Evolutionary conservation across 2,329 filamentous ascomycete genomes (phyloP).

Genomic region (Westerdykella aurantiaca): DNA sequence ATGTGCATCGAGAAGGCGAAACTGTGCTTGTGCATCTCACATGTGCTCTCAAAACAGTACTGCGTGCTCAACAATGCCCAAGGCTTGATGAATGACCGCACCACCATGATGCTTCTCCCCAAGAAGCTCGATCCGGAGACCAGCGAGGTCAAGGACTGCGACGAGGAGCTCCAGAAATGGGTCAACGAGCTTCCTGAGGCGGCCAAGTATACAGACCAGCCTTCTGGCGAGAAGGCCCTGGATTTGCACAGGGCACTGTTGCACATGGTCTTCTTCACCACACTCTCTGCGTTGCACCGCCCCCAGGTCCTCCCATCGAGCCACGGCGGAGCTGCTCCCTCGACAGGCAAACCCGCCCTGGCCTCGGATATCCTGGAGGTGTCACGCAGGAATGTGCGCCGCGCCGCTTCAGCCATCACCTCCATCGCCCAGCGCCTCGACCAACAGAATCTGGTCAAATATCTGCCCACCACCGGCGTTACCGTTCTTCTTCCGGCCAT

Average conservation of each 20-base stretch:
- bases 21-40: constrained; percentile 81
- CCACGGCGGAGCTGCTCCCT: constrained; percentile 41
- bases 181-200: constrained; percentile 62
- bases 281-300: constrained; percentile 81
- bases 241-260: constrained; percentile 75
- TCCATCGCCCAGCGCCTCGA: constrained; percentile 74
- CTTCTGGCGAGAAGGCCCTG: constrained; percentile 55
- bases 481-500: constrained; percentile 87
- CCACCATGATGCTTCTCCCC: constrained; percentile 82
- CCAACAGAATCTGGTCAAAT: constrained; percentile 65
- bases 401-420: constrained; percentile 80
- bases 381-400: constrained; percentile 74
- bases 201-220: constrained; percentile 62
- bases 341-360: constrained; percentile 23
- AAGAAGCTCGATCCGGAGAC: constrained; percentile 82
- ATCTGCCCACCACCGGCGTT: constrained; percentile 81
- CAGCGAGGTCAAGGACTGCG: constrained; percentile 71
- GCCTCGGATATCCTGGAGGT: constrained; percentile 68
- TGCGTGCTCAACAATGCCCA: constrained; percentile 83
- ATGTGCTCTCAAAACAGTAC: constrained; percentile 86
- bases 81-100: constrained; percentile 61
- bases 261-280: constrained; percentile 91
- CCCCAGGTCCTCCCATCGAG: constrained; percentile 81
- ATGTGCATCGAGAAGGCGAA: constrained; percentile 92
- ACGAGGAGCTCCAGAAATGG: constrained; percentile 75